These are phyloP conservation scores for Beauveria varroae DNA, from an alignment of 2,329 filamentous ascomycete species.

Conservation along the genomic window DNA sequence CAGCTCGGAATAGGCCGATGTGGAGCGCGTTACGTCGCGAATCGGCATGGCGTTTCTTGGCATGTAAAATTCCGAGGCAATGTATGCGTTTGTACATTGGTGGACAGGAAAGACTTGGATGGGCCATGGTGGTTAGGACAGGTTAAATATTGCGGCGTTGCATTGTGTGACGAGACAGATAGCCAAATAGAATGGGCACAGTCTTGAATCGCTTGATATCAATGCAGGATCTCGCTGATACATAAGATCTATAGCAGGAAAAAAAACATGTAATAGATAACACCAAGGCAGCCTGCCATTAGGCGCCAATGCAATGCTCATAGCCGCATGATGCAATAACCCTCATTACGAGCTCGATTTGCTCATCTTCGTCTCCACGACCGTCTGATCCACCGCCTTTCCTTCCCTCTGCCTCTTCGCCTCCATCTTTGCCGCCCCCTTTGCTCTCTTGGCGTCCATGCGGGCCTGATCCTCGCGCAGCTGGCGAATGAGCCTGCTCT, in stretches of 20 bases:
- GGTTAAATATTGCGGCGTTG: no score
- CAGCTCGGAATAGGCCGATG: conserved; percentile 37
- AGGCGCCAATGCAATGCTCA: background rate
- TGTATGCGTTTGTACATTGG: conserved; percentile 28
- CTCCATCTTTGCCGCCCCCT: background rate
- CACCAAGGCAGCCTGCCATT: background rate
- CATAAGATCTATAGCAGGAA: background rate
- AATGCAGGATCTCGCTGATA: no score
- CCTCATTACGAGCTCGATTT: background rate
- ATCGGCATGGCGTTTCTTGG: conserved; percentile 39
- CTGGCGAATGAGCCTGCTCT: conserved; percentile 34
- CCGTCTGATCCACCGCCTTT: background rate
- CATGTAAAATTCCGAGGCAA: conserved; percentile 33
- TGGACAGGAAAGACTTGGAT: conserved; percentile 24
- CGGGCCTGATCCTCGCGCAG: conserved; percentile 31
- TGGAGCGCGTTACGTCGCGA: conserved; percentile 40
- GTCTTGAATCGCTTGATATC: no score
- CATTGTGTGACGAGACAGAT: no score
- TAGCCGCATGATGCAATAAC: background rate
- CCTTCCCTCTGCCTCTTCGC: background rate
- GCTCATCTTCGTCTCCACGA: background rate
- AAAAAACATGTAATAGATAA: background rate
- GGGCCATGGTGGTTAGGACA: conserved; percentile 15
- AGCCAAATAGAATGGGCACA: no score
- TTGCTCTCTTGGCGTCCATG: conserved; percentile 9